These are phyloP conservation scores for Ilyonectria robusta DNA, from an alignment of 2,329 filamentous ascomycete genomes.

Conservation along the genomic window DNA sequence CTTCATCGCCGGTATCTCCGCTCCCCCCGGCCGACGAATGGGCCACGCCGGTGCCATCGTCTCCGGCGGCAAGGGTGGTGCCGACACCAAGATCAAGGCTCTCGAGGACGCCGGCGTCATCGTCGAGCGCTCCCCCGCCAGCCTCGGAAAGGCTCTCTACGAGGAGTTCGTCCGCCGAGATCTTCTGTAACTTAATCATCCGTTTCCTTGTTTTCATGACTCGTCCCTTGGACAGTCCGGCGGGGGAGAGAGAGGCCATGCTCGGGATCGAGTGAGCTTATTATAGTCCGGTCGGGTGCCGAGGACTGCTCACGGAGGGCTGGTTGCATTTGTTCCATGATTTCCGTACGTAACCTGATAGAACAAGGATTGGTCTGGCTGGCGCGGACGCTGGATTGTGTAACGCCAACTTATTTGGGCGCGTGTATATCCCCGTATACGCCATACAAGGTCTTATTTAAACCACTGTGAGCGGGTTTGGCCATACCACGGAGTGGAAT, in stretches of 20 bases:
- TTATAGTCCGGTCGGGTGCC: conserved; percentile 39
- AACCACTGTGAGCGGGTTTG: conserved; percentile 29
- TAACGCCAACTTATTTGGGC: conserved; percentile 42
- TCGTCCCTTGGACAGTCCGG: conserved; percentile 19
- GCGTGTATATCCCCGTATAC: conserved; percentile 44
- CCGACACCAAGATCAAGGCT: conserved; percentile 97
- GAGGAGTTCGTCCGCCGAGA: conserved; percentile 97
- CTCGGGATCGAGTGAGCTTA: conserved; percentile 38
- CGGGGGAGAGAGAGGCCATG: conserved; percentile 31
- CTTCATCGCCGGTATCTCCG: conserved; percentile 99
- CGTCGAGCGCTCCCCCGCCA: conserved; percentile 94
- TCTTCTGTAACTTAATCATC: conserved; percentile 77
- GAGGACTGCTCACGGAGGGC: conserved; percentile 45
- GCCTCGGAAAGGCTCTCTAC: conserved; percentile 93
- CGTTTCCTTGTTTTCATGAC: conserved; percentile 31
- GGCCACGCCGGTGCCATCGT: conserved; percentile 99
- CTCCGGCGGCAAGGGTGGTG: conserved; percentile 96
- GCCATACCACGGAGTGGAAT: conserved; percentile 29
- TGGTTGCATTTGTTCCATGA: conserved; percentile 49
- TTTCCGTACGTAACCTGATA: conserved; percentile 53
- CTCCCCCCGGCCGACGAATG: conserved; percentile 96
- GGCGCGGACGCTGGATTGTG: conserved; percentile 46
- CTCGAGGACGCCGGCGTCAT: conserved; percentile 94
- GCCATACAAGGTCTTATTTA: conserved; percentile 45
- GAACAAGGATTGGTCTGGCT: conserved; percentile 50